phyloP scores from a whole-genome alignment of 2,329 filamentous ascomycete genomes.

The Raffaelea ambrosiae region DNA sequence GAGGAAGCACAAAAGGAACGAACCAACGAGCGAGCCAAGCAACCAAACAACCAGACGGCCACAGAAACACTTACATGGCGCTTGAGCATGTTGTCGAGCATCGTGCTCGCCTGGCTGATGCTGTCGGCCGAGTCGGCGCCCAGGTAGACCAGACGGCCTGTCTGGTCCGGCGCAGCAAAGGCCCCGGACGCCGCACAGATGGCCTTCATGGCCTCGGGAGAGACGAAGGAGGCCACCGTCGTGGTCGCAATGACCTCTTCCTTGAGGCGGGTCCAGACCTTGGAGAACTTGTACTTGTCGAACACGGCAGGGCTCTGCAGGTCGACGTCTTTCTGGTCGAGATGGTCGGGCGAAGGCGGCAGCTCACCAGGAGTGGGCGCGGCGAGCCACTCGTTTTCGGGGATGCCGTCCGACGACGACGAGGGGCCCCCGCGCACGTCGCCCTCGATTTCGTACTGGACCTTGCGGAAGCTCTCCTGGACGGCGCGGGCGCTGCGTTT shows the following conservation, averaged over 20 bases:
- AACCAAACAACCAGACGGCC: neutral
- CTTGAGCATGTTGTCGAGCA: slow-evolving; percentile 15
- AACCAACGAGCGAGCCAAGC: too few species aligned
- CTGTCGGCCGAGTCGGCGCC: neutral
- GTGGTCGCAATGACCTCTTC: slow-evolving; percentile 11
- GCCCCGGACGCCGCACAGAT: slow-evolving; percentile 9
- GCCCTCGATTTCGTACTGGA: slow-evolving; percentile 9
- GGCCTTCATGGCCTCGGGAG: slow-evolving; percentile 1
- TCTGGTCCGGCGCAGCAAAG: slow-evolving; percentile 4
- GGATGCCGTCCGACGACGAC: neutral
- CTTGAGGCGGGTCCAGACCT: slow-evolving; percentile 17
- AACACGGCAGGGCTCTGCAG: slow-evolving; percentile 10
- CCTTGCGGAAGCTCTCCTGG: slow-evolving; percentile 8
- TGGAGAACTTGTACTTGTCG: slow-evolving; percentile 7
- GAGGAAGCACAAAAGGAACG: neutral
- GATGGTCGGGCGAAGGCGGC: neutral
- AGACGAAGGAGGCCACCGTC: slow-evolving; percentile 11
- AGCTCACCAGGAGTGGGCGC: neutral
- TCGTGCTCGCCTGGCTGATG: slow-evolving; percentile 5
- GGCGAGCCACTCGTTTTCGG: slow-evolving; percentile 4
- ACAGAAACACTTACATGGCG: slow-evolving; percentile 6
- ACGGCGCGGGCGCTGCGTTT: slow-evolving; percentile 5
- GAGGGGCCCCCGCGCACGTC: neutral
- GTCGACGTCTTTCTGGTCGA: slow-evolving; percentile 2
- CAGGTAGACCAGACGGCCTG: slow-evolving; percentile 14